Evolutionary conservation across 1,284 basidiomycete species (phyloP), one percentile per base, ranked within the genome.

Genomic region (Tremellales sp.): DNA sequence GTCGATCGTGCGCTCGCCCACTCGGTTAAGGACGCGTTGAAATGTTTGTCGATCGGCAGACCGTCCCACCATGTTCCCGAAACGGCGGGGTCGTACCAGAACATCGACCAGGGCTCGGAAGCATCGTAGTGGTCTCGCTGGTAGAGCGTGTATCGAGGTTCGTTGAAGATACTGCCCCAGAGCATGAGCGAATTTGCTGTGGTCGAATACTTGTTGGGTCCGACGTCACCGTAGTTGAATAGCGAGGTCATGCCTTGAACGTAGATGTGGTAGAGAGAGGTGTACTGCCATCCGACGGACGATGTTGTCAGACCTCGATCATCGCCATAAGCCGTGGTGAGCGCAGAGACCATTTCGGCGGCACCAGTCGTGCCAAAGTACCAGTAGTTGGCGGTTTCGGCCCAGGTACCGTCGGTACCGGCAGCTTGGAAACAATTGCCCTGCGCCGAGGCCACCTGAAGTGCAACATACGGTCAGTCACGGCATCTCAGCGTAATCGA

Each of bases 311-410:
- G 76, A 19, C 83, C 82, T 61, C 84, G 85, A 65, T 87, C 79
- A 27, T 83, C 84, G 43, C 94, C 94, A 18, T 89, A 89, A 0
- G 95, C 90, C 12, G 87, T 82, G 38, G 84, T 70, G 51, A 98
- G 81, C 0, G 89, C 78, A 1, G 90, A 84, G 1, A 86, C 72
- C 81, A 95, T 84, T 75, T 97, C 92, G n/a, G 89, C 88, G 60
- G 88, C 86, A 19, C 83, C 90, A 19, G 90, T 94, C 34, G 88
- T 93, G 66, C 88, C 88, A 64, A 92, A 93, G 75, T 92, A 91
- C 89, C 89, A 93, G 70, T 94, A 95, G 75, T 97, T 91, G 49
- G 91, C 79, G 1, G 92, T 97, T 74, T 99, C 94, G 18, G 83
- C 76, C 94, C 95, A 98, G 16, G 90, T 87, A 18, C 94, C 94